These are phyloP conservation scores for Aspergillus heteromorphus DNA, from an alignment of 495 filamentous ascomycete species.

Conservation along the genomic window DNA sequence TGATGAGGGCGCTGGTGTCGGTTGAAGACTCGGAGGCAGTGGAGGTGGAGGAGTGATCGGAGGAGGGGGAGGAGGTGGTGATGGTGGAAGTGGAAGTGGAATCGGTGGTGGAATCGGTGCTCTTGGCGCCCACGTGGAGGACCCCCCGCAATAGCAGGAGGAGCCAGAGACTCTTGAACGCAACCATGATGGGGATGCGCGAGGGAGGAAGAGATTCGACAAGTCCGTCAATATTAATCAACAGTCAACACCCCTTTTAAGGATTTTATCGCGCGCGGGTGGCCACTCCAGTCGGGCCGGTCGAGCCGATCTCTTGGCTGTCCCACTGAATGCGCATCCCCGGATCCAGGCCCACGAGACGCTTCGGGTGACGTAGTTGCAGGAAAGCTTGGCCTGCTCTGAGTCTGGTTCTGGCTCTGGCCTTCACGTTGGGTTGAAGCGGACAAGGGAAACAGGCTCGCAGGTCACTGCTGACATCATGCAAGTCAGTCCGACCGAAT, in stretches of 20 bases:
- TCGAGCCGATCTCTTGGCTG: neutral
- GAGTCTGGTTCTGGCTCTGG: too few species aligned
- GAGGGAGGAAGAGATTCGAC: neutral
- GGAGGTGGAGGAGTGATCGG: neutral
- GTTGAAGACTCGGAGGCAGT: neutral
- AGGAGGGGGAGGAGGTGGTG: neutral
- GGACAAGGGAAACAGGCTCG: too few species aligned
- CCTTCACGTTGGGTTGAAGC: too few species aligned
- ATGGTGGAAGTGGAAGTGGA: neutral
- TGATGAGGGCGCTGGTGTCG: neutral
- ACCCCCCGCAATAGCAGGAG: neutral
- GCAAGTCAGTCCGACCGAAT: too few species aligned
- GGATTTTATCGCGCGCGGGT: neutral
- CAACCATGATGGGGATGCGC: neutral
- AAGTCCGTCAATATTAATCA: too few species aligned
- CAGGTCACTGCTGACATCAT: too few species aligned
- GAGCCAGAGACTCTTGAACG: neutral
- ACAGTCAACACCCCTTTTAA: too few species aligned
- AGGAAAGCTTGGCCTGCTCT: neutral
- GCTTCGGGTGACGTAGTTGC: neutral
- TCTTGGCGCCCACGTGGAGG: neutral
- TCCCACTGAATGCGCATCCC: neutral
- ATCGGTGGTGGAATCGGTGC: neutral
- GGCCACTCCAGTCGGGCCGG: neutral
- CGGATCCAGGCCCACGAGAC: neutral